Conservation (phyloP, 371 early-diverging fungal genomes). For the Capniomyces stellatus region DNA sequence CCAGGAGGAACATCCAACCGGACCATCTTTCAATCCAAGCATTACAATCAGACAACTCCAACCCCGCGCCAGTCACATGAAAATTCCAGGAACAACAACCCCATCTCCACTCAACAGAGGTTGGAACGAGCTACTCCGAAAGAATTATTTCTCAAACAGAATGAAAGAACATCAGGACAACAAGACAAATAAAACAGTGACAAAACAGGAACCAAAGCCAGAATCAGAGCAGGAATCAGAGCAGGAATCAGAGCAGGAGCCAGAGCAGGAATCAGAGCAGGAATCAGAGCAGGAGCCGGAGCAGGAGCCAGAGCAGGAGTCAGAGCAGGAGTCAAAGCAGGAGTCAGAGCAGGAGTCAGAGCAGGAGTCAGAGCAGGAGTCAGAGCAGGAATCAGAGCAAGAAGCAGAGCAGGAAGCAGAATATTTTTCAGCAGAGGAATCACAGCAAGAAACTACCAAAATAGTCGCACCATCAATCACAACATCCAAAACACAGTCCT, state of each 20-base stretch:
- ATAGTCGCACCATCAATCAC: neutral
- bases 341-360: neutral
- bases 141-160: neutral
- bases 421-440: too few species aligned
- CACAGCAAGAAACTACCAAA: neutral
- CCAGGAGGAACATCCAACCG: neutral
- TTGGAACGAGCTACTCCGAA: neutral
- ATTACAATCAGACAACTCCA: neutral
- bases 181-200: neutral
- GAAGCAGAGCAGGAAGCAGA: too few species aligned
- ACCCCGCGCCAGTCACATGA: neutral
- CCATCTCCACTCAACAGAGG: neutral
- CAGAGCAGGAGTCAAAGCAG: neutral
- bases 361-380: neutral
- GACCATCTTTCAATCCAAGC: neutral
- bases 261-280: neutral
- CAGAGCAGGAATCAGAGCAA: neutral
- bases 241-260: neutral
- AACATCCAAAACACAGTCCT: neutral
- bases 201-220: neutral
- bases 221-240: neutral
- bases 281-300: neutral
- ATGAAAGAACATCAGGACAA: neutral
- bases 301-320: neutral
- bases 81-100: neutral